A percentile compares a stretch with the other conserved stretches of the same genome.
Evolutionary conservation across 1,284 basidiomycete genomes (phyloP).

Genomic region (Coniferiporia weirii): DNA sequence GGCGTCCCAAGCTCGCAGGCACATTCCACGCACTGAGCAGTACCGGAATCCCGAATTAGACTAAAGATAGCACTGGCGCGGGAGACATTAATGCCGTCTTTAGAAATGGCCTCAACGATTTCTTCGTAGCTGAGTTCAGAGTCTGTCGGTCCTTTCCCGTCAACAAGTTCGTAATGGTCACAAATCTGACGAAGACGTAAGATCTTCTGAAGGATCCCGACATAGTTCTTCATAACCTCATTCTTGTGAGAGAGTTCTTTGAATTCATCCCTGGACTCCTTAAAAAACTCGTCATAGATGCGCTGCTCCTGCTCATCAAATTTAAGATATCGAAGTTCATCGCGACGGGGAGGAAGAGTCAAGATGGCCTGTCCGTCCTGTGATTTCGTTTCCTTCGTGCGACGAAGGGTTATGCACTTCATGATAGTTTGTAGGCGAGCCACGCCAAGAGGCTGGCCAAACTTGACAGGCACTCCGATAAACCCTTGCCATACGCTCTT

Average conservation of each 20-base stretch:
- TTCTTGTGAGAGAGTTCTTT: slow-evolving; percentile 80
- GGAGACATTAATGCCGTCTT: slow-evolving; percentile 73
- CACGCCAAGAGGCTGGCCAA: slow-evolving; percentile 86
- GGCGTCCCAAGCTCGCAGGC: slow-evolving; percentile 66
- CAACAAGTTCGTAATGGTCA: slow-evolving; percentile 90
- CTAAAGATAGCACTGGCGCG: slow-evolving; percentile 79
- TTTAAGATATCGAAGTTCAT: slow-evolving; percentile 81
- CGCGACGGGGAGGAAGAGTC: slow-evolving; percentile 80
- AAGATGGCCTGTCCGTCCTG: slow-evolving; percentile 83
- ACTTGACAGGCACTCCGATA: slow-evolving; percentile 89
- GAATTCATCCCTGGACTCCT: slow-evolving; percentile 87
- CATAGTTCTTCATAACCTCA: slow-evolving; percentile 96
- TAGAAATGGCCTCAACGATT: slow-evolving; percentile 66
- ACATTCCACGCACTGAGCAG: slow-evolving; percentile 86
- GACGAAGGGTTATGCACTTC: slow-evolving; percentile 92
- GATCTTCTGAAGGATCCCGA: slow-evolving; percentile 94
- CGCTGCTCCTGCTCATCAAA: slow-evolving; percentile 80
- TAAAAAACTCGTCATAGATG: slow-evolving; percentile 87
- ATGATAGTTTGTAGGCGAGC: slow-evolving; percentile 95
- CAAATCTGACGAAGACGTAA: slow-evolving; percentile 95
- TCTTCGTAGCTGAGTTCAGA: slow-evolving; percentile 63
- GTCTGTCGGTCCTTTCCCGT: slow-evolving; percentile 56
- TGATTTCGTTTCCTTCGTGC: slow-evolving; percentile 88
- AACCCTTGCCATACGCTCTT: slow-evolving; percentile 91
- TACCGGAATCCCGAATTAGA: slow-evolving; percentile 79